These are phyloP conservation scores for Metschnikowia gelsemii DNA, from an alignment of 805 yeast genomes.

Conservation along the genomic window DNA sequence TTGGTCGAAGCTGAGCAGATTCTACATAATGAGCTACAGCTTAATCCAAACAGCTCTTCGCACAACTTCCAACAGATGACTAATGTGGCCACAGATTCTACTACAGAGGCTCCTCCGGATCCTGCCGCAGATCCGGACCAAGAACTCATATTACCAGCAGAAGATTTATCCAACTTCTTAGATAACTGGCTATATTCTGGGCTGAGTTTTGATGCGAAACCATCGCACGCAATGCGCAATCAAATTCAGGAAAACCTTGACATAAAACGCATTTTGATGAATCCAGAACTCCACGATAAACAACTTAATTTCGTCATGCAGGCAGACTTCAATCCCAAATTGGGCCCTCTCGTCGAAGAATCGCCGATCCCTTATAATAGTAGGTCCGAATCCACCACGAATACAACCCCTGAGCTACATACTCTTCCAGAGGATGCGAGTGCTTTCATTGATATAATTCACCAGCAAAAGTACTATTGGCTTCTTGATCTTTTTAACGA, in stretches of 20 bases:
- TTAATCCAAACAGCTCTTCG: background rate
- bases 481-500: slow-evolving; percentile 41
- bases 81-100: background rate
- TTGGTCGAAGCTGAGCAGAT: slow-evolving; percentile 31
- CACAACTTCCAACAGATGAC: background rate
- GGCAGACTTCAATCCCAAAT: slow-evolving; percentile 5
- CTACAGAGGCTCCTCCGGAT: no score
- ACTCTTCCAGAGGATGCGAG: slow-evolving; percentile 21
- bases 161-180: slow-evolving; percentile 6
- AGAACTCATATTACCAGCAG: background rate
- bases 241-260: slow-evolving; percentile 24
- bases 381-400: slow-evolving; percentile 1
- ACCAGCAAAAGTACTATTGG: slow-evolving; percentile 39
- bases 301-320: slow-evolving; percentile 12
- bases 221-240: slow-evolving; percentile 14
- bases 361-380: background rate
- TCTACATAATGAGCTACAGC: slow-evolving; percentile 10
- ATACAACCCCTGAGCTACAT: slow-evolving; percentile 1
- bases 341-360: background rate
- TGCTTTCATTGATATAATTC: slow-evolving; percentile 27
- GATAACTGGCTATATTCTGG: slow-evolving; percentile 9
- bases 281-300: slow-evolving; percentile 14
- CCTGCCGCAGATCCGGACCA: no score
- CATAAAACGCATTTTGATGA: slow-evolving; percentile 27
- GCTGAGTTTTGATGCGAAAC: background rate